Base-by-base conservation (phyloP, 352 stramenopile species). In the Pythium brachiatum region DNA sequence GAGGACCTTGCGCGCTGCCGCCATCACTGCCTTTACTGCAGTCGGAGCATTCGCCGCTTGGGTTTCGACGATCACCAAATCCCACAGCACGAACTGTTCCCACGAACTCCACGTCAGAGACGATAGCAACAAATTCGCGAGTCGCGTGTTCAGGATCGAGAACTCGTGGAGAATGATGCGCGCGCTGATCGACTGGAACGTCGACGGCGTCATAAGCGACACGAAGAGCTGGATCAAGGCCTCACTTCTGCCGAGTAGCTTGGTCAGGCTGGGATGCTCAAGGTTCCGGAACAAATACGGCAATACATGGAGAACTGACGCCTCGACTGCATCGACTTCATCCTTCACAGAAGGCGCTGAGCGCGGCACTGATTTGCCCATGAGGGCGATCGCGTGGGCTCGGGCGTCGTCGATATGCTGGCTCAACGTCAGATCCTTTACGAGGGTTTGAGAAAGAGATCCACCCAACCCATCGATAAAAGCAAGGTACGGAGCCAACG, bases 41-140 rank as follows among this genome's bases (percentile, higher is more conserved):
- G 59, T 34, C 2, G 61, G 32, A 1, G 62, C 38, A 27, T 86
- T 71, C 8, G 76, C 70, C 13, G 75, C 58, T 47, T 91, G 81
- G 7, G 86, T 75, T 56, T 94, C 86, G 0, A 78, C 71, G 0
- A 90, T 58, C 7, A 93, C 75, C 15, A 94, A 70, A 62, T 94
- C 86, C 86, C 86, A 94, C 58, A 92, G 72, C 1, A 76, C 77
- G 44, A 80, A 89, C 64, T 94, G 86, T 53, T 94, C 83, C 83
- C 83, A 94, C 18, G 86, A 92, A 15, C 67, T 92, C 86, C 86
- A 94, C 53, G 88, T 68, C 13, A 94, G 68, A 16, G 86, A 94
- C 26, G 83, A 83, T 7, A 93, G 66, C 18, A 94, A 61, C 3
- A 91, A 74, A 39, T 85, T 93, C 16, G 83, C 72, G 16, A 92